Base-by-base conservation (phyloP, 2,329 filamentous ascomycete genomes). In the Aspergillus melleus region DNA sequence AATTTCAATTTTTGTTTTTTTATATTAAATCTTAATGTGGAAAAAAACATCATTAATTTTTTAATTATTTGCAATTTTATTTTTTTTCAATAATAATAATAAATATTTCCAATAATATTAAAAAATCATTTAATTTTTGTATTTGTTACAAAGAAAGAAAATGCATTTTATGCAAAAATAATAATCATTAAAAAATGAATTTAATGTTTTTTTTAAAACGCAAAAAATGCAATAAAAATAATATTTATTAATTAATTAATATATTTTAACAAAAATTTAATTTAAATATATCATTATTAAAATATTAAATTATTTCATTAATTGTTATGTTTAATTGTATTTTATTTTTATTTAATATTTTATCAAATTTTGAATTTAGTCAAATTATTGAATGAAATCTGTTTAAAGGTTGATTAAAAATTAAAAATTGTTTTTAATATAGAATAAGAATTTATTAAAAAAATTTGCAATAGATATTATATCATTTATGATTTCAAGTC, bases 161-260 rank as follows among this genome's bases (percentile, higher is more conserved):
- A 30, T 39, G 54, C 20, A 54, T 60, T 54, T 16, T 16, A 11
- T 52, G 22, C 50, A 39, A 12, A 16, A 24, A 12, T 20, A 44
- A 49, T 24, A 24, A 58, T 54, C 22, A 44, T 6, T 39, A n/a
- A 42, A 54, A 49, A 53, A 10, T 50, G 14, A 36, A 49, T 64
- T 74, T 8, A 74, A 74, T 0, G 49, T 66, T 1, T 69, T 20
- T 50, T 58, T 24, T 20, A 58, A 19, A 49, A 58, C 2, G 39
- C 4, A 77, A 0, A 79, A 79, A 0, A 67, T 77, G 8, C 3
- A 12, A 51, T 51, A 30, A 1, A 2, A 49, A 42, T 54, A 16
- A 22, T 54, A 49, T 29, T 3, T 24, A 22, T 51, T 22, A 22
- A 12, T 8, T 20, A 22, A 8, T 50, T 24, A 50, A 16, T 30